Evolutionary conservation across 2,329 filamentous ascomycete species (phyloP).

Genomic region (Neurospora sp.): DNA sequence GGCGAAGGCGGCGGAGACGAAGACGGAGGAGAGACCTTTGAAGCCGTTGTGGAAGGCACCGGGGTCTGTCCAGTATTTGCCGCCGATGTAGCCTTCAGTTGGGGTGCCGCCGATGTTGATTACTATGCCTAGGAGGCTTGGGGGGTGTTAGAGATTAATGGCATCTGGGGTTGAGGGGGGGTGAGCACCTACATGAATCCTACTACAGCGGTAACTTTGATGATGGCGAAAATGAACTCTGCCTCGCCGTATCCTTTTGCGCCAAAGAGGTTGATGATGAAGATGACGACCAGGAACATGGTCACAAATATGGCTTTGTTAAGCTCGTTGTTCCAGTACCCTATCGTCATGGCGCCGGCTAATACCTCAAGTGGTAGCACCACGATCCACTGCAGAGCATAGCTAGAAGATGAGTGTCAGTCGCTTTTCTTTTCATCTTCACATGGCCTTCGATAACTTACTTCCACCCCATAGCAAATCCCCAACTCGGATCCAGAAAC

Average conservation of each 20-base stretch:
- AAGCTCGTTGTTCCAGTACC: constrained; percentile 35
- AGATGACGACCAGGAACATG: constrained; percentile 42
- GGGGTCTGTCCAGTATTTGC: constrained; percentile 38
- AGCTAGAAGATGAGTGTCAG: constrained; percentile 24
- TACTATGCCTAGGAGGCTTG: constrained; percentile 19
- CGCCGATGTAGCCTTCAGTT: constrained; percentile 39
- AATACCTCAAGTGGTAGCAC: constrained; percentile 39
- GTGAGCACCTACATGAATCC: constrained; percentile 18
- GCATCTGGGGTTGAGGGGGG: too few species aligned
- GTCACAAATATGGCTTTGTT: constrained; percentile 41
- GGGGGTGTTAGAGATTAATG: not conserved
- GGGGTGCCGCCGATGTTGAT: constrained; percentile 45
- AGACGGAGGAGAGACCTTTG: constrained; percentile 62
- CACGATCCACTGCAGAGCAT: constrained; percentile 38
- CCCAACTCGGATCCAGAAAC: constrained; percentile 49
- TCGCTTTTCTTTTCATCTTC: constrained; percentile 8
- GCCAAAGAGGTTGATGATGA: constrained; percentile 47
- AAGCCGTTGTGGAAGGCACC: constrained; percentile 62
- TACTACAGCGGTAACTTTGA: constrained; percentile 43
- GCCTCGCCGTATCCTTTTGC: constrained; percentile 47
- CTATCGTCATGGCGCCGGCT: constrained; percentile 37
- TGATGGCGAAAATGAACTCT: constrained; percentile 47
- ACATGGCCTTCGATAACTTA: constrained; percentile 24
- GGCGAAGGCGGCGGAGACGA: constrained; percentile 64
- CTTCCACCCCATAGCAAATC: constrained; percentile 42